These are phyloP conservation scores for Chrysoporthe deuterocubensis DNA, from an alignment of 2,329 filamentous ascomycete species.

Conservation along the genomic window DNA sequence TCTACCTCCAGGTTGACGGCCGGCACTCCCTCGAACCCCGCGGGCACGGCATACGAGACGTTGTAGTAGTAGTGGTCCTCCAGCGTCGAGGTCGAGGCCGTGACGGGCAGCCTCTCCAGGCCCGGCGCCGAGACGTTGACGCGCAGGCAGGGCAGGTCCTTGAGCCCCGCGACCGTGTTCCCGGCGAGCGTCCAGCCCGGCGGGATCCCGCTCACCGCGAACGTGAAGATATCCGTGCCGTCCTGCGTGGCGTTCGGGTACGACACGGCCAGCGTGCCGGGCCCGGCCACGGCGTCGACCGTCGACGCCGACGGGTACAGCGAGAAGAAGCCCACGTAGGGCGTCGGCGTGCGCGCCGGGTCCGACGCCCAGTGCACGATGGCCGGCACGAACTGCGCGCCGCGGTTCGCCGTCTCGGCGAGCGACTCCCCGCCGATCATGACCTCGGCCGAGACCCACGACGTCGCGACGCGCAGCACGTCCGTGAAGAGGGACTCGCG, in stretches of 20 bases:
- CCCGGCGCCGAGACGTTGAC: slow-evolving; percentile 45
- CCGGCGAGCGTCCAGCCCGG: slow-evolving; percentile 43
- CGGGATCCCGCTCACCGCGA: slow-evolving; percentile 43
- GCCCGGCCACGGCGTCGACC: slow-evolving; percentile 43
- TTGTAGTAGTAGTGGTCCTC: slow-evolving; percentile 50
- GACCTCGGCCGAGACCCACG: slow-evolving; percentile 46
- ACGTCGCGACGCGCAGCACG: slow-evolving; percentile 39
- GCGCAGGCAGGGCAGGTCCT: slow-evolving; percentile 44
- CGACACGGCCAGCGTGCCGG: slow-evolving; percentile 39
- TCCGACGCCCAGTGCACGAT: slow-evolving; percentile 52
- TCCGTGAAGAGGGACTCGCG: slow-evolving; percentile 40
- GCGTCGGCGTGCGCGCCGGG: slow-evolving; percentile 42
- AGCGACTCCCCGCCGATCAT: slow-evolving; percentile 48
- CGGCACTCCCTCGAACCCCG: slow-evolving; percentile 41
- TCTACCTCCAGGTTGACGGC: slow-evolving; percentile 14
- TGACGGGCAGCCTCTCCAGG: slow-evolving; percentile 40
- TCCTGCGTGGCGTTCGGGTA: slow-evolving; percentile 47
- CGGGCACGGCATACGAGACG: slow-evolving; percentile 49
- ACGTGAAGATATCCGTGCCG: slow-evolving; percentile 45
- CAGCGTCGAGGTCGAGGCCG: slow-evolving; percentile 40
- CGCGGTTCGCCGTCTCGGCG: slow-evolving; percentile 42
- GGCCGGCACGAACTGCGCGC: slow-evolving; percentile 48
- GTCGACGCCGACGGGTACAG: slow-evolving; percentile 49
- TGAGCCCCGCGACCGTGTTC: slow-evolving; percentile 37
- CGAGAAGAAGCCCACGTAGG: slow-evolving; percentile 45